phyloP scores from a whole-genome alignment of 1,284 basidiomycete species.

The Pseudozyma sp. region DNA sequence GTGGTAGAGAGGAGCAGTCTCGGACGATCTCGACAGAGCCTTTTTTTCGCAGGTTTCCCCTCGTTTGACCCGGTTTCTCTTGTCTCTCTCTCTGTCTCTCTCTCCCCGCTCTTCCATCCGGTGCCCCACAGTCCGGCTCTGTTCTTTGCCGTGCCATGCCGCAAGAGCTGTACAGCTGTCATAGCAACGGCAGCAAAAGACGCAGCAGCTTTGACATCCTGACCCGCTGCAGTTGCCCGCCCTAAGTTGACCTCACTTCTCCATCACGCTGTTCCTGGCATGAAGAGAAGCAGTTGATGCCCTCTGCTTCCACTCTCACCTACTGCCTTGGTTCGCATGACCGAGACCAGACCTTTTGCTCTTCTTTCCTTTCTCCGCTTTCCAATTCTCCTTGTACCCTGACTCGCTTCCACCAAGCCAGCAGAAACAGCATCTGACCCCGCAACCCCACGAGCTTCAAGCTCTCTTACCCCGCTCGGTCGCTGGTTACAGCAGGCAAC shows the following conservation, averaged over 20 bases:
- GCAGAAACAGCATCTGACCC: background rate
- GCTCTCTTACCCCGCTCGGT: background rate
- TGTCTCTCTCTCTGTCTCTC: no score
- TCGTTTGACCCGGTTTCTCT: background rate
- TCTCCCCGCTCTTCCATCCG: no score
- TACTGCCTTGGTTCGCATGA: slow-evolving; percentile 9
- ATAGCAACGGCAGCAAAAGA: no score
- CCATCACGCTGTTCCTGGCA: no score
- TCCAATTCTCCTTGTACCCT: background rate
- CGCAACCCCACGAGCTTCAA: slow-evolving; percentile 1
- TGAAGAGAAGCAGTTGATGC: no score
- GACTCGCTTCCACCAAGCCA: background rate
- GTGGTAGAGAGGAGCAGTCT: slow-evolving; percentile 3
- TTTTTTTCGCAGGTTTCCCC: background rate
- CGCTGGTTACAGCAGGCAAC: background rate
- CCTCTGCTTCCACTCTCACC: background rate
- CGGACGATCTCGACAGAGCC: slow-evolving; percentile 3
- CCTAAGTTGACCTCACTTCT: no score
- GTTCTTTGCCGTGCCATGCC: background rate
- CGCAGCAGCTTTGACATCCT: background rate
- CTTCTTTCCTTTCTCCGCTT: slow-evolving; percentile 1
- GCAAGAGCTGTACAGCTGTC: no score
- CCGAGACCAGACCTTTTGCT: slow-evolving; percentile 24
- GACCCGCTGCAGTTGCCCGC: no score
- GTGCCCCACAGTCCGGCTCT: no score